Percentiles rank a stretch among this genome's conserved stretches.
Evolutionary conservation across 495 filamentous ascomycete genomes (phyloP).

Genomic region (Umbilicaria muhlenbergii): DNA sequence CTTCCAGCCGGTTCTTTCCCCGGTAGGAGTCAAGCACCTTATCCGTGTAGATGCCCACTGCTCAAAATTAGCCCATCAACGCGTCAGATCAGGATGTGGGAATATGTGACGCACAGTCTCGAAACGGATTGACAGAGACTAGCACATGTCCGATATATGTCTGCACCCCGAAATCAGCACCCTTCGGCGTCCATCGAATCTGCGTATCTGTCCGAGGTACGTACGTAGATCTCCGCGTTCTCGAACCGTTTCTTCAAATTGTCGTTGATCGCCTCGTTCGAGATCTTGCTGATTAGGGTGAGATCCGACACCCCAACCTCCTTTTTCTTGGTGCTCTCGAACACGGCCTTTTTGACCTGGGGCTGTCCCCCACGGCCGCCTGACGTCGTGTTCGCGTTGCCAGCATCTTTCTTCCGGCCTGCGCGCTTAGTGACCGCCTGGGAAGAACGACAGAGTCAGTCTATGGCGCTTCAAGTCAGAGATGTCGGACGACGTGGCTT

Average conservation of each 20-base stretch:
- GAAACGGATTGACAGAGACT: constrained; percentile 98
- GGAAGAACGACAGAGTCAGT: too few species aligned
- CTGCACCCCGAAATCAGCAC: constrained; percentile 25
- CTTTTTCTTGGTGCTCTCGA: constrained; percentile 95
- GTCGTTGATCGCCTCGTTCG: constrained; percentile 97
- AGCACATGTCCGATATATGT: constrained; percentile 99
- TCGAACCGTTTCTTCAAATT: constrained; percentile 97
- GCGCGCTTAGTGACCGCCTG: constrained; percentile 22
- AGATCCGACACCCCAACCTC: constrained; percentile 97
- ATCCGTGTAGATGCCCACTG: constrained; percentile 96
- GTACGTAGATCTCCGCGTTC: constrained; percentile 87
- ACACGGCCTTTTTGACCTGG: constrained; percentile 86
- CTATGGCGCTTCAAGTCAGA: too few species aligned
- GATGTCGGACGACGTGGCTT: too few species aligned
- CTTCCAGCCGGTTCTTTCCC: constrained; percentile 93
- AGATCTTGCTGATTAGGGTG: constrained; percentile 93
- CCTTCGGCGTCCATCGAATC: constrained; percentile 6
- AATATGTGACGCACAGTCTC: constrained; percentile 49
- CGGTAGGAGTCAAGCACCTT: constrained; percentile 76
- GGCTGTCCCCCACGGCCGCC: constrained; percentile 37
- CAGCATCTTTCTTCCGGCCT: constrained; percentile 49
- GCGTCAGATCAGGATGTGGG: neutral
- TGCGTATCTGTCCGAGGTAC: constrained; percentile 12
- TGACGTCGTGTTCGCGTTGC: constrained; percentile 29
- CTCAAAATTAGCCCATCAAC: constrained; percentile 2